Conservation (phyloP, 371 early-diverging fungal species). For the Nosema muscidifuracis region DNA sequence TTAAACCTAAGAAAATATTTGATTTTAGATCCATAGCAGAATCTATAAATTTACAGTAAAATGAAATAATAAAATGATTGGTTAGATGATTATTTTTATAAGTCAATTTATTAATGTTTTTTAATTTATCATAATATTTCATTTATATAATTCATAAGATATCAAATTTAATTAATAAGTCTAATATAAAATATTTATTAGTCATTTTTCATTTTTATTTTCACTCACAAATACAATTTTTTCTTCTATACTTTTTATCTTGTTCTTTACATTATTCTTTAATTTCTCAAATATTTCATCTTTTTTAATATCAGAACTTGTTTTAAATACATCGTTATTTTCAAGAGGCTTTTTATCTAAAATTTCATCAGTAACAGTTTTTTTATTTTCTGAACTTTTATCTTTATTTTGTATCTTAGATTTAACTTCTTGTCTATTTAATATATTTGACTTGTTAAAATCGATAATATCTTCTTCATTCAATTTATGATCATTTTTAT, state of each 20-base stretch:
- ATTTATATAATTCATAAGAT: too few species aligned
- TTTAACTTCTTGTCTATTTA: too few species aligned
- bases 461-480: too few species aligned
- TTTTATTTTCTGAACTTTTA: too few species aligned
- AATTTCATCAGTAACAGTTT: too few species aligned
- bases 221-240: conserved; percentile 3
- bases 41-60: background rate
- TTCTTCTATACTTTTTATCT: background rate
- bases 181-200: background rate
- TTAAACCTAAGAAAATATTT: background rate
- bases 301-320: background rate
- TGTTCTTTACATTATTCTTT: background rate
- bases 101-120: too few species aligned
- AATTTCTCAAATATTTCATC: background rate
- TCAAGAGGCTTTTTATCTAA: background rate
- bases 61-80: too few species aligned
- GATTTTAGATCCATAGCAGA: conserved; percentile 7
- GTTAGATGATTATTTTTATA: too few species aligned
- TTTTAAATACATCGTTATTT: background rate
- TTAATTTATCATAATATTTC: too few species aligned
- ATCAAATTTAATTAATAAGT: background rate
- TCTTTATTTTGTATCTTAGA: too few species aligned
- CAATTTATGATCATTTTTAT: background rate
- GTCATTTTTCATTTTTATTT: background rate
- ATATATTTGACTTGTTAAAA: too few species aligned